Percentiles rank a stretch among this genome's conserved stretches.
These are phyloP conservation scores for Suhomyces bribrorum DNA, from an alignment of 1,139 yeast species.

Conservation along the genomic window DNA sequence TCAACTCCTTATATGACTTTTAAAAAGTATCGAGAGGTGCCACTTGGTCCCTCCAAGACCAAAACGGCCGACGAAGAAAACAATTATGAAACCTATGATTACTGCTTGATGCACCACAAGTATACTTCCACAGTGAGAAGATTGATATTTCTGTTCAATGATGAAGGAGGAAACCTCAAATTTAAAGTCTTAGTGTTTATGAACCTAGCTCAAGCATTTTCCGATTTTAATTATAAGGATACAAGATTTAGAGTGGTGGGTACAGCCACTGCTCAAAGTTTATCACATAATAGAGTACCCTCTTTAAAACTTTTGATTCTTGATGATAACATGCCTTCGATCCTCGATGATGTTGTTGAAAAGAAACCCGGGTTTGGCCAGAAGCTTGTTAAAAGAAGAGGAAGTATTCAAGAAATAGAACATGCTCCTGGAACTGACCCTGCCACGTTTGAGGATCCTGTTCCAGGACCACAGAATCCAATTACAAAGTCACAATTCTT, in stretches of 20 bases:
- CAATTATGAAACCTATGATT: slow-evolving; percentile 32
- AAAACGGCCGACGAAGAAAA: slow-evolving; percentile 12
- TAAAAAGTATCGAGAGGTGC: slow-evolving; percentile 34
- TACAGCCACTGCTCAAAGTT: slow-evolving; percentile 28
- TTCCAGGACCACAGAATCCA: slow-evolving; percentile 28
- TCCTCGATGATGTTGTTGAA: slow-evolving; percentile 39
- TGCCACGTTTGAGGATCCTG: slow-evolving; percentile 26
- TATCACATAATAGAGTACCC: slow-evolving; percentile 19
- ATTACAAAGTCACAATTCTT: slow-evolving; percentile 16
- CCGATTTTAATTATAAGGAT: slow-evolving; percentile 40
- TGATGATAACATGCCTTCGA: slow-evolving; percentile 37
- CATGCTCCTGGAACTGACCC: slow-evolving; percentile 8
- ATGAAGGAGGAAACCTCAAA: slow-evolving; percentile 14
- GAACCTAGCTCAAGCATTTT: slow-evolving; percentile 40
- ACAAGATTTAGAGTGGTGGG: slow-evolving; percentile 46
- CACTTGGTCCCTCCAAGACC: slow-evolving; percentile 24
- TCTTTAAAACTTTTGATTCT: slow-evolving; percentile 36
- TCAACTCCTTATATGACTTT: slow-evolving; percentile 39
- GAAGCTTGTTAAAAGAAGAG: slow-evolving; percentile 17
- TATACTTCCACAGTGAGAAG: slow-evolving; percentile 32
- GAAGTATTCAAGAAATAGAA: neutral
- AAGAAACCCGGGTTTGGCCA: slow-evolving; percentile 31
- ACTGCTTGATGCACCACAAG: slow-evolving; percentile 37
- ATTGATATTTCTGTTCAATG: slow-evolving; percentile 31
- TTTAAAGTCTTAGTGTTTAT: slow-evolving; percentile 37